phyloP scores from a whole-genome alignment of 2,329 filamentous ascomycete genomes.

The Thermomyces lanuginosus region DNA sequence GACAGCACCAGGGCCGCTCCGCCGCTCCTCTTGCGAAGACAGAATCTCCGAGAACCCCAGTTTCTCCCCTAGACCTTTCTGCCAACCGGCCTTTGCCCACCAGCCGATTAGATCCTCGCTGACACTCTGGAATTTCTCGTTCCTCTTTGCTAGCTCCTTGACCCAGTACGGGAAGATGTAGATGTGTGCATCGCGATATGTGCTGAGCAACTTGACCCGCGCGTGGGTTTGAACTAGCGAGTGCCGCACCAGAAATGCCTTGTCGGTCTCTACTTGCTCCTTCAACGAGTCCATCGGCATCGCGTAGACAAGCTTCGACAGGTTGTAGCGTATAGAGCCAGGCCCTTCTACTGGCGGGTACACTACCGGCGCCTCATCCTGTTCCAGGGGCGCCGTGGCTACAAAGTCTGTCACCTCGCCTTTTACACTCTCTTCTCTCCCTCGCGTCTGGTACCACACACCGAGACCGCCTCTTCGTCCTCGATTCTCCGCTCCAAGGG shows the following conservation, averaged over 20 bases:
- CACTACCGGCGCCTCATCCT: constrained; percentile 34
- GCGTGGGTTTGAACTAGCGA: constrained; percentile 59
- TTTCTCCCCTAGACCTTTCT: constrained; percentile 62
- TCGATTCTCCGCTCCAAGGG: constrained; percentile 38
- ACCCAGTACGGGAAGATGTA: constrained; percentile 92
- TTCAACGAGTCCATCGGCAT: constrained; percentile 81
- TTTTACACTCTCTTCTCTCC: constrained; percentile 55
- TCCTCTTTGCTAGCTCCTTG: constrained; percentile 62
- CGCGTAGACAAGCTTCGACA: constrained; percentile 69
- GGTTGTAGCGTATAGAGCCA: constrained; percentile 47
- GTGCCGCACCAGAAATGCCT: constrained; percentile 51
- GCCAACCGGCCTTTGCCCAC: constrained; percentile 94
- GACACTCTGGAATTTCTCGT: constrained; percentile 71
- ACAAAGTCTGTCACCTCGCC: constrained; percentile 88
- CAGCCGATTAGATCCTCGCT: constrained; percentile 84
- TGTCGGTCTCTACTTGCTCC: constrained; percentile 61
- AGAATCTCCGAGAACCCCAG: constrained; percentile 55
- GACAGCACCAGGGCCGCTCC: constrained; percentile 20
- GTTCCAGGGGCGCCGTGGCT: constrained; percentile 52
- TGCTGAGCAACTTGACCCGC: constrained; percentile 62
- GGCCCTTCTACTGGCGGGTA: constrained; percentile 35
- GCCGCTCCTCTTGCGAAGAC: constrained; percentile 28
- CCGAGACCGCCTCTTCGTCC: constrained; percentile 63
- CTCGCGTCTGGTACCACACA: constrained; percentile 82
- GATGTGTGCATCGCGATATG: constrained; percentile 78